Evolutionary conservation across 2,329 filamentous ascomycete species (phyloP).

Genomic region (Metarhizium brunneum): DNA sequence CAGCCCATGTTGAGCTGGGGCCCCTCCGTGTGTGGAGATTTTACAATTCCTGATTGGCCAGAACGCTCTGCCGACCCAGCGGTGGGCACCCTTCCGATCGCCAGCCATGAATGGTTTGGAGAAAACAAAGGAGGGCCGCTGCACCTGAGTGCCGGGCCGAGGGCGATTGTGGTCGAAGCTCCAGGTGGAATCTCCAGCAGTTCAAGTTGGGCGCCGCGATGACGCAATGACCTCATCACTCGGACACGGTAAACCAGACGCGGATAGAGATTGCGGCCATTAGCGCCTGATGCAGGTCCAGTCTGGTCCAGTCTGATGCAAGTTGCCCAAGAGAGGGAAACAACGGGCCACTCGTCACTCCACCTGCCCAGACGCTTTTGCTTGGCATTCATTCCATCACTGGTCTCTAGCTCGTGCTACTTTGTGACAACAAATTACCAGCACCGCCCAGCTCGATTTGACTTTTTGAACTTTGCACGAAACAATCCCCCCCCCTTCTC

Average conservation of each 20-base stretch:
- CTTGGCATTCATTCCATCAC: too few species aligned
- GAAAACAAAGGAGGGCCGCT: background rate
- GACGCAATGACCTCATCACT: conserved; percentile 4
- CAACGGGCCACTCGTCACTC: too few species aligned
- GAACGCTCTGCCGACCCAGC: background rate
- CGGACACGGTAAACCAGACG: background rate
- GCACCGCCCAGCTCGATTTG: background rate
- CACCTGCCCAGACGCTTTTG: too few species aligned
- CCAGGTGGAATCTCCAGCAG: too few species aligned
- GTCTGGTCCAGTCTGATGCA: too few species aligned
- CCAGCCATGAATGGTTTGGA: background rate
- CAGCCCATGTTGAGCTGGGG: background rate
- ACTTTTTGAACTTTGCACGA: background rate
- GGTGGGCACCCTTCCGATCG: background rate
- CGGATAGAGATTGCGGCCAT: too few species aligned
- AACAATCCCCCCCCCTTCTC: background rate
- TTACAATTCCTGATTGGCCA: background rate
- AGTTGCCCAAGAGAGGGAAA: too few species aligned
- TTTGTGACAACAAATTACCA: background rate
- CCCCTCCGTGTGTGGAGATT: background rate
- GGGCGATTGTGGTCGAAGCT: background rate
- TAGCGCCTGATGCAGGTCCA: too few species aligned
- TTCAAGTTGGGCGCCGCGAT: too few species aligned
- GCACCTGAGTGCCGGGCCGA: background rate
- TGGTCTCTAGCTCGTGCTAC: too few species aligned